phyloP scores from a whole-genome alignment of 2,329 filamentous ascomycete species.

The Colletotrichum sojae region DNA sequence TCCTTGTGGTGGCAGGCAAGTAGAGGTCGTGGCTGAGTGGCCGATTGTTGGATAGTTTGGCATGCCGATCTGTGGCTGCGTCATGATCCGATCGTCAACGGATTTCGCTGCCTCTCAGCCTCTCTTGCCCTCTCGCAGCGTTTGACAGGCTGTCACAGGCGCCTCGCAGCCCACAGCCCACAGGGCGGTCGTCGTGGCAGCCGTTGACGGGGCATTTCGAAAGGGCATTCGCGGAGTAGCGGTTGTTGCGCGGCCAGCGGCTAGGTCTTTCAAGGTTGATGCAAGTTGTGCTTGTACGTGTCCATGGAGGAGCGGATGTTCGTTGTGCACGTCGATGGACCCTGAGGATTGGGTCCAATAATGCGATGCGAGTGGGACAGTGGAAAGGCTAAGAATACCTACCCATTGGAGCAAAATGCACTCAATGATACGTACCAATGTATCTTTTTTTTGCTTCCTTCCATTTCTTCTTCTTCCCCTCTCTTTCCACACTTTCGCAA shows the following conservation, averaged over 20 bases:
- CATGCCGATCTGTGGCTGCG: slow-evolving; percentile 30
- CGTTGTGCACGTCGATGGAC: not conserved
- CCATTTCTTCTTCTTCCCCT: too few species aligned
- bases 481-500: slow-evolving; percentile 3
- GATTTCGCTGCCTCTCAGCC: not conserved
- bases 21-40: not conserved
- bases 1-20: not conserved
- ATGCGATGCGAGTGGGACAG: not conserved
- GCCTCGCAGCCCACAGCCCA: not conserved
- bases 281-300: slow-evolving; percentile 21
- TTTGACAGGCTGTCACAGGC: not conserved
- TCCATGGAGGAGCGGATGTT: not conserved
- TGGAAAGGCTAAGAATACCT: not conserved
- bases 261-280: slow-evolving; percentile 22
- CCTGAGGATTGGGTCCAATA: not conserved
- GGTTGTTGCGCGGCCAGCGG: slow-evolving; percentile 36
- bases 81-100: slow-evolving; percentile 2
- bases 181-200: slow-evolving; percentile 14
- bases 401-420: not conserved
- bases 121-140: not conserved
- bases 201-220: slow-evolving; percentile 12
- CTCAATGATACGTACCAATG: slow-evolving; percentile 7
- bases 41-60: not conserved
- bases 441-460: not conserved
- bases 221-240: not conserved